Evolutionary conservation across 2,329 filamentous ascomycete species (phyloP).

Genomic region (Paecilomyces sp.): DNA sequence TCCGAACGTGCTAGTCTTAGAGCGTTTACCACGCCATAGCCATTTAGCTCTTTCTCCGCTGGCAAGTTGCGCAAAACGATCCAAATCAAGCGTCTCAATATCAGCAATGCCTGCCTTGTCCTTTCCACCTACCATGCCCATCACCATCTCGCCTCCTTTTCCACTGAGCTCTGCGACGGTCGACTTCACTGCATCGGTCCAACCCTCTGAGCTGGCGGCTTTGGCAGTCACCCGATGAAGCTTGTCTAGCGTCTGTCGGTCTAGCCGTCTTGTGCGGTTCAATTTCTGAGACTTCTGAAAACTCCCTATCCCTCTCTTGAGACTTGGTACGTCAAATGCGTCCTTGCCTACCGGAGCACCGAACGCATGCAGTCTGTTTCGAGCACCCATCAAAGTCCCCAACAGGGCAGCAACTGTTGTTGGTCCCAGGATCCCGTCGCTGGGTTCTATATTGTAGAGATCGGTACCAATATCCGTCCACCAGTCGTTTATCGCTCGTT

Average conservation of each 20-base stretch:
- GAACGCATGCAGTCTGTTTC: slow-evolving; percentile 79
- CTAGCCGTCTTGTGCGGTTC: slow-evolving; percentile 67
- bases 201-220: slow-evolving; percentile 79
- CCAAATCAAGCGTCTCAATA: slow-evolving; percentile 84
- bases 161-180: slow-evolving; percentile 90
- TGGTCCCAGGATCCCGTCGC: slow-evolving; percentile 85
- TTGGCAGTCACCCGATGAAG: slow-evolving; percentile 83
- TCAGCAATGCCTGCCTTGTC: slow-evolving; percentile 88
- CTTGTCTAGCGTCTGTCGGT: slow-evolving; percentile 73
- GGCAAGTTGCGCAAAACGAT: slow-evolving; percentile 69
- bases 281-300: slow-evolving; percentile 89
- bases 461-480: slow-evolving; percentile 91
- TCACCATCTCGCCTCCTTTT: slow-evolving; percentile 87
- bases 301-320: slow-evolving; percentile 74
- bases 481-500: slow-evolving; percentile 86
- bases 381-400: slow-evolving; percentile 80
- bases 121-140: slow-evolving; percentile 82
- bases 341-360: slow-evolving; percentile 84
- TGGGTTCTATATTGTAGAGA: slow-evolving; percentile 85
- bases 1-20: slow-evolving; percentile 46
- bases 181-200: slow-evolving; percentile 89
- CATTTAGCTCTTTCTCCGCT: slow-evolving; percentile 82
- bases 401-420: slow-evolving; percentile 84
- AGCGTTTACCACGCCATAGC: slow-evolving; percentile 88
- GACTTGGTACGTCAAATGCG: slow-evolving; percentile 75